Evolutionary conservation across 306 rosid species (phyloP), one percentile per base, ranked within the genome.

Genomic region (Begonia loranthoides): DNA sequence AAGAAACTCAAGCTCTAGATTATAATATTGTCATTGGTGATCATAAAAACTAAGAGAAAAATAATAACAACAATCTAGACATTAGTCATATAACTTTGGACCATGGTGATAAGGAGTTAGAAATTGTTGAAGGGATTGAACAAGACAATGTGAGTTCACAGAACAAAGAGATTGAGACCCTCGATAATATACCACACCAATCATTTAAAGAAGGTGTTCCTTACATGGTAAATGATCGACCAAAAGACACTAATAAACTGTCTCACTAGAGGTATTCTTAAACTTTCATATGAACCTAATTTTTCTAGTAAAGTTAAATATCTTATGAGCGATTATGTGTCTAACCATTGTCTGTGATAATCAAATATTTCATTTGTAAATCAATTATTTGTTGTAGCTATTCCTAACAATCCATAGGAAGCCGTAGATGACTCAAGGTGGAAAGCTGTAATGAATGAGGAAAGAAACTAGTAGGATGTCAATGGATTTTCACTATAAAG

Each of bases 1-100:
- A 51, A 10, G 40, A 51, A 51, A 33, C 28, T 51, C 39, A 51
- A 40, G 28, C 55, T 51, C 55, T 51, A 8, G 52, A 15, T 9
- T 15, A 7, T 39, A 10, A 39, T 5, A 39, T 39, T n/a, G n/a
- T n/a, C n/a, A 39, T 5, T 6, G 6, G 43, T 5, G 10, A 5
- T 39, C 43, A 10, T 10, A 5, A 4, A 13, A 49, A 9, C 11
- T 16, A n/a, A n/a, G 28, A 22, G 14, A 16, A 49, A 1, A 11
- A 49, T 4, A 17, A 16, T 49, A 22, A 2, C 2, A 15, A 9
- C 9, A 10, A 8, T 15, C 9, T 49, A 22, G 52, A 49, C 17
- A 49, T 17, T 1, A 49, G 24, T 49, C 21, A 22, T 49, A 51
- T 13, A 51, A 10, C 19, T 13, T 22, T 51, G 43, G 43, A 39